Evolutionary conservation across 805 yeast species (phyloP).

Genomic region (Wickerhamiella brachini): DNA sequence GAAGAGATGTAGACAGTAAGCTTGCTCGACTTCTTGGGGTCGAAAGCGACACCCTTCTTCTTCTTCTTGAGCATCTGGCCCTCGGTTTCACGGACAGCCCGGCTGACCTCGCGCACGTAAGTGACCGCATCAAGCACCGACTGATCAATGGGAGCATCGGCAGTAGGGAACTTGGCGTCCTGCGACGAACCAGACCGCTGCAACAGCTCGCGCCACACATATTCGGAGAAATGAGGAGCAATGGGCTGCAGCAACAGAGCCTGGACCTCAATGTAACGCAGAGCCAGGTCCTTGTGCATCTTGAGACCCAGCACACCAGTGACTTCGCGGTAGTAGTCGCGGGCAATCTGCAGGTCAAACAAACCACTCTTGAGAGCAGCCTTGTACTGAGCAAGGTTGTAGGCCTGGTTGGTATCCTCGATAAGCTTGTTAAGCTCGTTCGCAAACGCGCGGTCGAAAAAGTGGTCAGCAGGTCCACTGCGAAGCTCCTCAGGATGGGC

Average conservation of each 20-base stretch:
- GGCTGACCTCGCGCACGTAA: conserved; percentile 64
- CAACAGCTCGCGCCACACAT: conserved; percentile 70
- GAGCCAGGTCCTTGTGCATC: conserved; percentile 75
- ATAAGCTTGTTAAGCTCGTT: conserved; percentile 82
- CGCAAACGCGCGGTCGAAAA: conserved; percentile 82
- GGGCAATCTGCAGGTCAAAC: conserved; percentile 86
- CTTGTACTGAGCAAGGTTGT: conserved; percentile 64
- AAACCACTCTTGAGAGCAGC: conserved; percentile 80
- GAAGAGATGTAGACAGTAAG: conserved; percentile 61
- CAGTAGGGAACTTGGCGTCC: conserved; percentile 56
- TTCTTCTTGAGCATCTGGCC: conserved; percentile 69
- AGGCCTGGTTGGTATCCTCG: conserved; percentile 58
- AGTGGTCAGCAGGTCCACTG: conserved; percentile 35
- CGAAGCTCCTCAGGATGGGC: conserved; percentile 40
- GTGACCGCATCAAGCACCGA: conserved; percentile 53
- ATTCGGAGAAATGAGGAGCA: conserved; percentile 93
- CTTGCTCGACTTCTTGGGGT: conserved; percentile 56
- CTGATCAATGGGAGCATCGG: conserved; percentile 38
- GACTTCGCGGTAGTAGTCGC: conserved; percentile 92
- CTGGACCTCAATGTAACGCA: conserved; percentile 77
- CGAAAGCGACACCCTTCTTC: conserved; percentile 62
- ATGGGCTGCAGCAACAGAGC: conserved; percentile 75
- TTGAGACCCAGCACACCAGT: conserved; percentile 30
- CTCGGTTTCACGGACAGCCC: conserved; percentile 88
- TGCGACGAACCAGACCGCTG: conserved; percentile 56